These are phyloP conservation scores for Podaxis sp. DNA, from an alignment of 768 basidiomycete genomes.

Conservation along the genomic window DNA sequence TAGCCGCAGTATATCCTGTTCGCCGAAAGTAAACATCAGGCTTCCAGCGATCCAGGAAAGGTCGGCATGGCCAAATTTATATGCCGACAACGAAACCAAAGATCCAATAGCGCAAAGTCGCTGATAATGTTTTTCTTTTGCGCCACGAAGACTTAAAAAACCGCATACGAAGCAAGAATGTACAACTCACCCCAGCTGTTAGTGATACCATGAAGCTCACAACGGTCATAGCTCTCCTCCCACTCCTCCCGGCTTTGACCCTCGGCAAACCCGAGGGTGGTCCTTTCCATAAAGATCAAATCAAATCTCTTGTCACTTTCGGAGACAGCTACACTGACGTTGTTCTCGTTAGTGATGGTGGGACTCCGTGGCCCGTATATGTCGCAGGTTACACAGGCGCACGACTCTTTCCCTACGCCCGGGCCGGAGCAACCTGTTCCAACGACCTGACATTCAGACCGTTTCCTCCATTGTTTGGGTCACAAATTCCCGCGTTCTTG, in stretches of 20 bases:
- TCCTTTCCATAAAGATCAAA: slow-evolving; percentile 34
- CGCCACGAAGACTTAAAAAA: not conserved
- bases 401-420: slow-evolving; percentile 55
- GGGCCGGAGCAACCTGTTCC: slow-evolving; percentile 64
- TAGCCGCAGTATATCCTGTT: not conserved
- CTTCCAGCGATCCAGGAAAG: not conserved
- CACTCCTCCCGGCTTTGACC: not conserved
- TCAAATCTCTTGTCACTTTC: slow-evolving; percentile 65
- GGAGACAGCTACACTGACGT: slow-evolving; percentile 67
- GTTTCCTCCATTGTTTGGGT: slow-evolving; percentile 58
- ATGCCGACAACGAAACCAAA: not conserved
- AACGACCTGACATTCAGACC: slow-evolving; percentile 58
- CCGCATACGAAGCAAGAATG: not conserved
- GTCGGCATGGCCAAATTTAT: not conserved
- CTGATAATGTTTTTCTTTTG: too few species aligned
- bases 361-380: slow-evolving; percentile 60
- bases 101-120: too few species aligned
- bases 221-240: not conserved
- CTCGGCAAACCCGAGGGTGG: slow-evolving; percentile 6
- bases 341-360: slow-evolving; percentile 36
- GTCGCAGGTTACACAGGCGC: slow-evolving; percentile 53
- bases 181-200: not conserved
- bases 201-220: not conserved
- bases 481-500: slow-evolving; percentile 55
- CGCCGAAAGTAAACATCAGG: not conserved